Evolutionary conservation across 2,329 filamentous ascomycete species (phyloP).

Genomic region (Tetracladium maxilliforme): DNA sequence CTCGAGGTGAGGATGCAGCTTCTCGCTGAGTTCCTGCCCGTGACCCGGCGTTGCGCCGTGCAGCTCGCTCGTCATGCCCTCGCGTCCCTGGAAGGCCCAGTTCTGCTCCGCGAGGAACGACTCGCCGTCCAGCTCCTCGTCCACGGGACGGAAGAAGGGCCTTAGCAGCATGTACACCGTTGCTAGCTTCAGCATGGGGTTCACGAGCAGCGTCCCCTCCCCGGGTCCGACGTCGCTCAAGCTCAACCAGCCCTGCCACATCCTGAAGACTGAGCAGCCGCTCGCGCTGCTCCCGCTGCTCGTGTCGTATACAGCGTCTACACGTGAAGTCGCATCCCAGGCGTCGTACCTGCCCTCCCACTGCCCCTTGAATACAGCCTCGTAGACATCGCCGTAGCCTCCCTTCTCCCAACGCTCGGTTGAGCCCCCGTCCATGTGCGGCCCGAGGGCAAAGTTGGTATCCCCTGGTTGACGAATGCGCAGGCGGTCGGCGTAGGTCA

Average conservation of each 20-base stretch:
- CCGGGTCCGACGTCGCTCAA: slow-evolving; percentile 59
- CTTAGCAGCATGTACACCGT: slow-evolving; percentile 71
- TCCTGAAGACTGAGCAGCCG: slow-evolving; percentile 70
- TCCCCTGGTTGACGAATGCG: slow-evolving; percentile 60
- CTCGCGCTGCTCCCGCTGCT: slow-evolving; percentile 76
- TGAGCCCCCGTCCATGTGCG: slow-evolving; percentile 60
- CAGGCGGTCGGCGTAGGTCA: slow-evolving; percentile 51
- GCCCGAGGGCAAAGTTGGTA: slow-evolving; percentile 53
- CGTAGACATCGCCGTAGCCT: slow-evolving; percentile 62
- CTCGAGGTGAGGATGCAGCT: slow-evolving; percentile 49
- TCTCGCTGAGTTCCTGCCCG: slow-evolving; percentile 44
- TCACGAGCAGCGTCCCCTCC: slow-evolving; percentile 72
- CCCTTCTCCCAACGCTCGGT: slow-evolving; percentile 60
- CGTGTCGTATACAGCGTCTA: slow-evolving; percentile 55
- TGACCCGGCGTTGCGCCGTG: slow-evolving; percentile 54
- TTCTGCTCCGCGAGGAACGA: slow-evolving; percentile 37
- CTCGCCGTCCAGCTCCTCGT: slow-evolving; percentile 19
- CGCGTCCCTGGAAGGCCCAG: slow-evolving; percentile 35
- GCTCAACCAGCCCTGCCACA: slow-evolving; percentile 81
- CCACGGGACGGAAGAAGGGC: slow-evolving; percentile 59
- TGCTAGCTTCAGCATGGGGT: slow-evolving; percentile 60
- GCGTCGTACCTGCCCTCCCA: slow-evolving; percentile 80
- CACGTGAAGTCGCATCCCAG: slow-evolving; percentile 60
- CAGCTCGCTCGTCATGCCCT: slow-evolving; percentile 38
- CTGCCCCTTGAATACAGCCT: slow-evolving; percentile 52